Base-by-base conservation (phyloP, 176 grass and related monocot genomes). In the Zoysia pacifica region DNA sequence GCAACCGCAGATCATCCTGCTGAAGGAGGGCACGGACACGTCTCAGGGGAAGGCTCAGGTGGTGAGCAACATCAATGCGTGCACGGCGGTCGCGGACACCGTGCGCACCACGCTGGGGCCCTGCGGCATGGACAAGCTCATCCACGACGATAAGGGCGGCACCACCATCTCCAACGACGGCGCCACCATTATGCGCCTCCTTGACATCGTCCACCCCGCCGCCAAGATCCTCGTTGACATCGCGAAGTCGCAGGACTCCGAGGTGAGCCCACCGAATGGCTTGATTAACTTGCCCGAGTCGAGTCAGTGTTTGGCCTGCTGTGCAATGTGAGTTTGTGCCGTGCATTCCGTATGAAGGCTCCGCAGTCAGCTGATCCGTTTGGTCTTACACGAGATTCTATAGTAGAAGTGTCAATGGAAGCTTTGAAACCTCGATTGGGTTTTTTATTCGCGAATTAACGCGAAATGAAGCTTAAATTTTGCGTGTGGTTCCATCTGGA, bases 1-100 rank as follows among this genome's bases (percentile, higher is more conserved):
- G 96, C 96, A 99, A 89, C 96, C 92, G 65, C 96, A 95, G 87
- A 99, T 99, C 82, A 95, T 99, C 82, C 90, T 99, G 70, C 84
- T 99, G 36, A 99, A 99, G 89, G 96, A 99, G 76, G 96, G 96
- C 52, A 95, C 96, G 78, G 92, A 99, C 88, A 95, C 92, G 38
- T 90, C 96, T 12, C 96, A 99, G 82, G 92, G 96, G 70, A 86
- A 84, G 52, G 90, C 86, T 64, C 96, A 99, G 82, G 82, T 93
- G 50, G 81, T 99, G 39, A 99, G 92, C 88, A 99, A 99, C 90
- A 99, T 99, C 79, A 99, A 87, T 79, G 92, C 96, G 20, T 93
- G 88, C 83, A 93, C 88, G 40, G 92, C 76, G n/a, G 96, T 98
- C 66, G 88, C 72, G 7, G 96, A 98, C 87, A 72, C 81, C 35